A percentile compares a stretch with the other conserved stretches of the same genome.
These are phyloP conservation scores for Rhodotorula sp. DNA, from an alignment of 1,284 basidiomycete species.

Conservation along the genomic window DNA sequence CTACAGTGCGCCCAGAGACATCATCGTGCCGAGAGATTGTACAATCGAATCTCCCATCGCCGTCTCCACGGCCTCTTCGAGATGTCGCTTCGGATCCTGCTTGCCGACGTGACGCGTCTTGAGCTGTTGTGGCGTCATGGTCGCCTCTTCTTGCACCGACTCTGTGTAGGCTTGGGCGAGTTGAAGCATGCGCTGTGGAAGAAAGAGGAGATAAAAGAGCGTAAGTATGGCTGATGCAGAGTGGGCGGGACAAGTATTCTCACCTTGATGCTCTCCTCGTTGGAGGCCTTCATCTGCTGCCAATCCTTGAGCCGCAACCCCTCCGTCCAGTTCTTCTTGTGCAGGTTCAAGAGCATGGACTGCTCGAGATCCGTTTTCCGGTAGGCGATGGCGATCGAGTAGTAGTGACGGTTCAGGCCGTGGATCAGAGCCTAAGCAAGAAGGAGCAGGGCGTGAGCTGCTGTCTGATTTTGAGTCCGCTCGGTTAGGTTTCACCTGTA, in stretches of 20 bases:
- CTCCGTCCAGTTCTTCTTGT: slow-evolving; percentile 97
- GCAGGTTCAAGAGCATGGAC: slow-evolving; percentile 96
- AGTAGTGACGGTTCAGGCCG: slow-evolving; percentile 93
- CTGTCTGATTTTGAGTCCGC: no score
- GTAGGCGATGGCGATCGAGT: slow-evolving; percentile 94
- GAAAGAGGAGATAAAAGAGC: not conserved
- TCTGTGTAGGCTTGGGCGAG: slow-evolving; percentile 92
- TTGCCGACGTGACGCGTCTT: slow-evolving; percentile 97
- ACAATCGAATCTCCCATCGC: slow-evolving; percentile 95
- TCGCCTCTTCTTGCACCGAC: slow-evolving; percentile 92
- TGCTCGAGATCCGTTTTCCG: slow-evolving; percentile 96
- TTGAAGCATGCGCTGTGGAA: slow-evolving; percentile 75
- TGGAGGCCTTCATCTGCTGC: slow-evolving; percentile 74
- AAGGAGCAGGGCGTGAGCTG: not conserved
- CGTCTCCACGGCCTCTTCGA: slow-evolving; percentile 94
- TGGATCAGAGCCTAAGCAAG: slow-evolving; percentile 55
- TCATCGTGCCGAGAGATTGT: slow-evolving; percentile 53
- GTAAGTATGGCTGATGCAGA: slow-evolving; percentile 8
- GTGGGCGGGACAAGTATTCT: slow-evolving; percentile 33
- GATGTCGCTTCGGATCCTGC: slow-evolving; percentile 93
- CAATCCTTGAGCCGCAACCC: slow-evolving; percentile 87
- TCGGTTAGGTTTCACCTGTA: slow-evolving; percentile 60
- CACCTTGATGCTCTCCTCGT: slow-evolving; percentile 90
- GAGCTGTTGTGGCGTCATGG: slow-evolving; percentile 80
- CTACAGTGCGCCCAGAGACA: slow-evolving; percentile 28